A percentile compares a stretch with the other conserved stretches of the same genome.
Conservation (phyloP, 345 rosid species). For the Bruguiera sexangula region DNA sequence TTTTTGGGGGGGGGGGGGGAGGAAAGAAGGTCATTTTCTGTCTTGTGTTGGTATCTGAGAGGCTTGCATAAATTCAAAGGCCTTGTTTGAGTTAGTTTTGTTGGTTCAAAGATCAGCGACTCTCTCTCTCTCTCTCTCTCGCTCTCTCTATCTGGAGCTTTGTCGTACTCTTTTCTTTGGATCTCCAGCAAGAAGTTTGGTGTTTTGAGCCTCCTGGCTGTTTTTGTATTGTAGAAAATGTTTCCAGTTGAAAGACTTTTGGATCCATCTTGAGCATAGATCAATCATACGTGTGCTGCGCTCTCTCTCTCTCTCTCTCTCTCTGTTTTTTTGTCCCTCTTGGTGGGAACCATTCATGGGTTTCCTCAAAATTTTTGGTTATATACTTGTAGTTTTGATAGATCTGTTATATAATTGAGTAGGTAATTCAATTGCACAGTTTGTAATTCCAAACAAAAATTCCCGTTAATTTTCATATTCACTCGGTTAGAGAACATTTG, state of each 20-base stretch:
- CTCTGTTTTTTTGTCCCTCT: too few relatives aligned
- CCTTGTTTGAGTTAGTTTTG: constrained; percentile 8
- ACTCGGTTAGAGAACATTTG: too few relatives aligned
- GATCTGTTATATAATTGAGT: too few relatives aligned
- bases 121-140: constrained; percentile 1
- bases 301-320: neutral
- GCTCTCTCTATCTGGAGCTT: constrained; percentile 12
- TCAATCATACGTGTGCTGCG: constrained; percentile 2
- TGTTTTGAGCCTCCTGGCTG: constrained; percentile 21
- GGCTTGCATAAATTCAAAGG: constrained; percentile 18
- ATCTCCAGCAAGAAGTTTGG: constrained; percentile 33
- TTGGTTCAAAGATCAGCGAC: constrained; percentile 3
- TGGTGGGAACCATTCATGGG: too few relatives aligned
- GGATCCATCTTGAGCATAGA: constrained; percentile 12
- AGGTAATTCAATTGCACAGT: too few relatives aligned
- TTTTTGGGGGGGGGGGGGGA: neutral
- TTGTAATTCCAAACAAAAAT: too few relatives aligned
- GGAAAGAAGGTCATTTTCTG: constrained; percentile 12
- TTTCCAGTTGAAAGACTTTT: constrained; percentile 38
- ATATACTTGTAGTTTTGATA: neutral
- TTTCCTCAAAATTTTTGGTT: too few relatives aligned
- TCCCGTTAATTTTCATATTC: too few relatives aligned
- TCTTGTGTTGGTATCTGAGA: constrained; percentile 19
- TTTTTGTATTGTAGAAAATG: constrained; percentile 36
- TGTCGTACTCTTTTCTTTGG: constrained; percentile 3